Evolutionary conservation across 2,329 filamentous ascomycete genomes (phyloP).

Genomic region (Ceratocystis variospora): DNA sequence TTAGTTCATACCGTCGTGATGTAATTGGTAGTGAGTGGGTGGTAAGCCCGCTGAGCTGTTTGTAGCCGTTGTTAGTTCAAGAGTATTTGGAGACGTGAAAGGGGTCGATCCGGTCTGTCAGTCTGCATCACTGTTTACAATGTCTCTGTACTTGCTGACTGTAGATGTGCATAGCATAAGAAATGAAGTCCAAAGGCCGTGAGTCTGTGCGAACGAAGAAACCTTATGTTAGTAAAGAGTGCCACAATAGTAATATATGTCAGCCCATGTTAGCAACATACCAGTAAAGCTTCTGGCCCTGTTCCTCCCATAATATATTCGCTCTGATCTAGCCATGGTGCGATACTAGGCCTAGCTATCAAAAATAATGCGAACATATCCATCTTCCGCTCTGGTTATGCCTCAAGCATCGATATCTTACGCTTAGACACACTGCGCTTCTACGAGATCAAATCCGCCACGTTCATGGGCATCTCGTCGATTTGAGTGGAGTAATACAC

Average conservation of each 20-base stretch:
- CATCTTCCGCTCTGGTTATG: not conserved
- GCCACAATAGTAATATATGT: not conserved
- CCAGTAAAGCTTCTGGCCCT: slow-evolving; percentile 11
- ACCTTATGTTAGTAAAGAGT: not conserved
- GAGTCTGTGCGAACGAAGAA: not conserved
- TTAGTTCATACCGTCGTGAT: slow-evolving; percentile 6
- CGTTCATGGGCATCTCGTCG: slow-evolving; percentile 98
- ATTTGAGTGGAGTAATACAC: slow-evolving; percentile 95
- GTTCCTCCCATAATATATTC: slow-evolving; percentile 20
- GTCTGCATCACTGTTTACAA: slow-evolving; percentile 1
- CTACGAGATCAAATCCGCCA: slow-evolving; percentile 47
- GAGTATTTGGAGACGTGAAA: not conserved
- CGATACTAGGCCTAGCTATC: slow-evolving; percentile 10
- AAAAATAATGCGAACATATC: not conserved
- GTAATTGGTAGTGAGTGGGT: slow-evolving; percentile 1
- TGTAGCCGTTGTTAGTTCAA: not conserved
- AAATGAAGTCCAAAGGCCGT: slow-evolving; percentile 2
- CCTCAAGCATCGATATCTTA: not conserved
- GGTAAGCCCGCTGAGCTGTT: not conserved
- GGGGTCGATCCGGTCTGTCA: not conserved
- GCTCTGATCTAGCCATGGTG: slow-evolving; percentile 1
- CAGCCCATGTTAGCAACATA: not conserved
- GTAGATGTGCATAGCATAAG: slow-evolving; percentile 6
- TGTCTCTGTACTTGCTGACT: not conserved
- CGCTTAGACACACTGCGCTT: not conserved